A percentile compares a stretch with the other conserved stretches of the same genome.
phyloP scores from a whole-genome alignment of 2,329 filamentous ascomycete genomes.

The Zarea fungicola region DNA sequence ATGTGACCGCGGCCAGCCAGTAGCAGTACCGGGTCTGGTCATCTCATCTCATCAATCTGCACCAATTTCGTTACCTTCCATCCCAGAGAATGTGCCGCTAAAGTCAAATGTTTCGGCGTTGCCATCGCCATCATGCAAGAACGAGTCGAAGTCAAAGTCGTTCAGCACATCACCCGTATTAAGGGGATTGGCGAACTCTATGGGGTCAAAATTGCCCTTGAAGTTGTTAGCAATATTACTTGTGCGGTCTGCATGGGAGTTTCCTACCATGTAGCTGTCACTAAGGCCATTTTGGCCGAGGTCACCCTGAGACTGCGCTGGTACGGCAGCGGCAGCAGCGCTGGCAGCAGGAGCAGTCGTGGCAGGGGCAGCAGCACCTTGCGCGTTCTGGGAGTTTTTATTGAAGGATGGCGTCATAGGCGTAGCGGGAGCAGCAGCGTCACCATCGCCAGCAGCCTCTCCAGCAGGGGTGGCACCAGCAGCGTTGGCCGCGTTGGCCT shows the following conservation, averaged over 20 bases:
- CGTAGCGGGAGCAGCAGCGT: conserved; percentile 56
- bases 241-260: conserved; percentile 11
- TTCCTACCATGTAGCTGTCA: conserved; percentile 42
- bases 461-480: conserved; percentile 52
- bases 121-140: conserved; percentile 52
- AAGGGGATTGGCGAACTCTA: conserved; percentile 53
- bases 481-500: conserved; percentile 26
- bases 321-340: conserved; percentile 32
- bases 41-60: conserved; percentile 40
- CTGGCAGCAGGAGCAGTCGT: conserved; percentile 23
- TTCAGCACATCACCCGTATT: conserved; percentile 54
- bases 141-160: conserved; percentile 65
- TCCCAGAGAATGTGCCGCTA: conserved; percentile 41
- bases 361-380: conserved; percentile 24
- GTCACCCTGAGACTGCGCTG: conserved; percentile 42
- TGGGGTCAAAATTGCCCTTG: conserved; percentile 39
- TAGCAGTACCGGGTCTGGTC: background rate
- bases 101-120: conserved; percentile 51
- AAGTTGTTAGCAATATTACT: conserved; percentile 11
- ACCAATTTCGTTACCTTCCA: conserved; percentile 54
- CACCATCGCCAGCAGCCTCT: conserved; percentile 50
- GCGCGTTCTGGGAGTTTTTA: conserved; percentile 38
- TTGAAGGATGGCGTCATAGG: conserved; percentile 57
- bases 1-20: conserved; percentile 6
- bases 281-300: conserved; percentile 41